Evolutionary conservation across 2,329 filamentous ascomycete species (phyloP).

Genomic region (Mariannaea elegans): DNA sequence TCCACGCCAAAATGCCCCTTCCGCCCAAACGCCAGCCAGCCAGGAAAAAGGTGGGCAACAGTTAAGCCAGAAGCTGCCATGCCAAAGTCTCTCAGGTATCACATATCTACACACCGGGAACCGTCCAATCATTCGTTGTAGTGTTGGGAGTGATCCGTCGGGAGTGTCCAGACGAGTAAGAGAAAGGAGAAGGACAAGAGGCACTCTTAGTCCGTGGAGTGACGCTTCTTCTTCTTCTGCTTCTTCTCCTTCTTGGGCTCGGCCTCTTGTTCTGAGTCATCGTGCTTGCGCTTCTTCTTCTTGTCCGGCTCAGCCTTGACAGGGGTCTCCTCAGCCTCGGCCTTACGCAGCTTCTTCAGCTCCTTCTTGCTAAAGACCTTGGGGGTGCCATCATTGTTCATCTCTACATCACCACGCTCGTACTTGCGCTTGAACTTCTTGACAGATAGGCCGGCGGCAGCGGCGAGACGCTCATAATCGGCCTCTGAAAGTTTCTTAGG

Average conservation of each 20-base stretch:
- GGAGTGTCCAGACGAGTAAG: conserved; percentile 40
- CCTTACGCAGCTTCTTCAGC: conserved; percentile 75
- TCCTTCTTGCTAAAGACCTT: conserved; percentile 79
- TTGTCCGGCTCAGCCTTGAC: conserved; percentile 50
- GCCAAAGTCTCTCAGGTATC: conserved; percentile 48
- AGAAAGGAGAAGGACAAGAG: conserved; percentile 35
- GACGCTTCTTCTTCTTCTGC: conserved; percentile 59
- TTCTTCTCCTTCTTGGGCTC: conserved; percentile 67
- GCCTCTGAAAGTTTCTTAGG: conserved; percentile 61
- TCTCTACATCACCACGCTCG: conserved; percentile 76
- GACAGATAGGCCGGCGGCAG: conserved; percentile 73
- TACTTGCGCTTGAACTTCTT: conserved; percentile 83
- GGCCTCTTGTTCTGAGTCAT: conserved; percentile 73
- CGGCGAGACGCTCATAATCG: conserved; percentile 68
- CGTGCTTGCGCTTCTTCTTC: conserved; percentile 78
- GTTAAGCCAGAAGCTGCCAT: conserved; percentile 40
- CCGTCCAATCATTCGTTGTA: conserved; percentile 35
- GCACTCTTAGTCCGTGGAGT: conserved; percentile 44
- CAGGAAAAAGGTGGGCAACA: conserved; percentile 41
- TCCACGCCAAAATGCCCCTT: conserved; percentile 46
- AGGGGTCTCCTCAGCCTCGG: conserved; percentile 59
- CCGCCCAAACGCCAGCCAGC: conserved; percentile 47
- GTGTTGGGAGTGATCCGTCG: conserved; percentile 34
- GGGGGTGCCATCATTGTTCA: conserved; percentile 71
- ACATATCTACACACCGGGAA: conserved; percentile 44